Evolutionary conservation across 257 asterid species (phyloP), one percentile per base, ranked within the genome.

Genomic region (Avicennia marina): DNA sequence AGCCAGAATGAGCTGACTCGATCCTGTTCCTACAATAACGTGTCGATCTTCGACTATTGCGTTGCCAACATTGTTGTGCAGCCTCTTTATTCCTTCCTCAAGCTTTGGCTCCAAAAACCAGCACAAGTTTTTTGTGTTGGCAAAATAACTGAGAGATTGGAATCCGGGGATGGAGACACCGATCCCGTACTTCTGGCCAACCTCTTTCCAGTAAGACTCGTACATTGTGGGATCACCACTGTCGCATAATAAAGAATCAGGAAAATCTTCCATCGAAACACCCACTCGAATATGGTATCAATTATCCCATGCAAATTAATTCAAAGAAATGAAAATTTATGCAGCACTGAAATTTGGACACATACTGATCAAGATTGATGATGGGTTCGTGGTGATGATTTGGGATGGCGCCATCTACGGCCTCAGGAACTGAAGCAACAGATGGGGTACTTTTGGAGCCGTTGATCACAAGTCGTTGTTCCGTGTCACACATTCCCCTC

Each of bases 41-140:
- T 73, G 69, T 8, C 78, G 69, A 39, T 62, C 80, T 4, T 86
- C 87, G 1, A 68, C 73, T 3, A 61, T 15, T 9, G 95, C 97
- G 56, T 91, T 91, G 2, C 95, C 89, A 1, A 81, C 95, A 0
- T 51, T 58, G 0, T 39, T 11, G 65, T 91, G 98, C 17, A 88
- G 44, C 45, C 34, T 67, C 53, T 34, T 82, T 27, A 91, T 85
- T 41, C 72, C 73, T 34, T 73, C 77, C 62, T 91, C 97, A 0
- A 91, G 81, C 34, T 84, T 76, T 2, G 90, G 82, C 77, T 89
- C 97, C 78, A 83, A n/a, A 64, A 75, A 89, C 98, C 98, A 91
- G 63, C 95, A 85, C 41, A 81, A 0, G 11, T 39, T 75, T 16
- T 78, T 75, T 0, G 47, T 27, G 49, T 79, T 51, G 16, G 90